phyloP scores from a whole-genome alignment of 2,329 filamentous ascomycete genomes.

The Furcasterigmium sp. region DNA sequence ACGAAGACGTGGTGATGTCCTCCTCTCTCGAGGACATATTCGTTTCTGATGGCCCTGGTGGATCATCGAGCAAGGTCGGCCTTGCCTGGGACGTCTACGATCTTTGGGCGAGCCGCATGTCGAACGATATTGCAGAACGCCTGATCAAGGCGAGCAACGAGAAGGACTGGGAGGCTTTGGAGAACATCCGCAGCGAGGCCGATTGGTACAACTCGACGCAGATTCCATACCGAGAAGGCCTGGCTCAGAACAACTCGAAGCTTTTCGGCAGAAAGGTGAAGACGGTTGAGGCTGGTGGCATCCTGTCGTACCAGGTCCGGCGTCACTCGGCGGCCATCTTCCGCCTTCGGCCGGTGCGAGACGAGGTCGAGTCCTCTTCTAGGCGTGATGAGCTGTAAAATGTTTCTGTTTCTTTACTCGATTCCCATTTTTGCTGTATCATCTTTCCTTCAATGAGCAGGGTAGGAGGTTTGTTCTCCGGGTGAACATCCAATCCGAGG shows the following conservation, averaged over 20 bases:
- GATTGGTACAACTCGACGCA: slow-evolving; percentile 16
- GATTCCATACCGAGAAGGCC: slow-evolving; percentile 11
- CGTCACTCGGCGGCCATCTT: slow-evolving; percentile 14
- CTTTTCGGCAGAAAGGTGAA: slow-evolving; percentile 15
- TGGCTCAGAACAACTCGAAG: slow-evolving; percentile 12
- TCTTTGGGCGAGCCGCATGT: slow-evolving; percentile 15
- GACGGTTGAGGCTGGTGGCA: slow-evolving; percentile 10
- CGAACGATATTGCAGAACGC: slow-evolving; percentile 8
- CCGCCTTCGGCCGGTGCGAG: slow-evolving; percentile 8
- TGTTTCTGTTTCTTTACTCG: background rate
- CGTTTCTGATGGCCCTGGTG: slow-evolving; percentile 14
- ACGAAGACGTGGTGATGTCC: slow-evolving; percentile 9
- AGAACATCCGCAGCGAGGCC: slow-evolving; percentile 5
- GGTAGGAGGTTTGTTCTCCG: background rate
- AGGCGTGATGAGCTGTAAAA: background rate
- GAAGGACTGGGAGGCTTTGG: background rate
- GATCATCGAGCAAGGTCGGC: slow-evolving; percentile 12
- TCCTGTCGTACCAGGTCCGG: slow-evolving; percentile 6
- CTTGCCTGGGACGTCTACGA: slow-evolving; percentile 15
- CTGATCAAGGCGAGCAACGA: slow-evolving; percentile 6
- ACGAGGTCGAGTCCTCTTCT: background rate
- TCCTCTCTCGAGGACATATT: slow-evolving; percentile 15
- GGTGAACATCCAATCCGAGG: background rate
- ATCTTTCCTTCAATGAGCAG: background rate
- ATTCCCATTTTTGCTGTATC: background rate